phyloP scores from a whole-genome alignment of 441 rosid genomes.

The Macaranga tanarius region DNA sequence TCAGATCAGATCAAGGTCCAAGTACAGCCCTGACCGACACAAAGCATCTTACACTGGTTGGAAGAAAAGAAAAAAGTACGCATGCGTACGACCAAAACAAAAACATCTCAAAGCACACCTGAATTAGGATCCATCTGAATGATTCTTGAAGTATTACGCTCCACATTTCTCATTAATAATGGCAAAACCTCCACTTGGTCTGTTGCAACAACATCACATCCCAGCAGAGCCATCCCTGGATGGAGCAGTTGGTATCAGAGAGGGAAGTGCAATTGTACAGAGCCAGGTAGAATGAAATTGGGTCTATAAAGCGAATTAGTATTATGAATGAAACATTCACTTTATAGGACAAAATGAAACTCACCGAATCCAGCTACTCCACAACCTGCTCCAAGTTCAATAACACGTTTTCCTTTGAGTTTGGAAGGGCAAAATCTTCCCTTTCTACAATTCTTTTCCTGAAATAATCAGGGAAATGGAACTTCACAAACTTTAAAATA shows the following conservation, averaged over 20 bases:
- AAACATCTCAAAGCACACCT: conserved; percentile 34
- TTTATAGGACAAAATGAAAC: conserved; percentile 32
- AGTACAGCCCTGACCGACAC: not conserved
- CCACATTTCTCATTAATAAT: conserved; percentile 72
- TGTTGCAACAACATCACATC: conserved; percentile 80
- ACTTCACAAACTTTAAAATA: not conserved
- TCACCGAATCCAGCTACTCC: conserved; percentile 96
- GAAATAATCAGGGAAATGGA: conserved; percentile 28
- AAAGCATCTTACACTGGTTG: not conserved
- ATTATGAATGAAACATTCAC: conserved; percentile 17
- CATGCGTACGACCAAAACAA: not conserved
- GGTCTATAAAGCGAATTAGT: conserved; percentile 15
- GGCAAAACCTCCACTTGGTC: conserved; percentile 88
- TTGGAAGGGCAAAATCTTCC: conserved; percentile 81
- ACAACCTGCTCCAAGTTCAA: conserved; percentile 98
- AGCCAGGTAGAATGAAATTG: conserved; percentile 4
- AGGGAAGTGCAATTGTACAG: not conserved
- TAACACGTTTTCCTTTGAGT: conserved; percentile 84
- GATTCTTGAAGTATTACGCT: conserved; percentile 74
- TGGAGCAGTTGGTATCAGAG: conserved; percentile 26
- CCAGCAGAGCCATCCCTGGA: conserved; percentile 88
- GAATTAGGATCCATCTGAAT: conserved; percentile 68
- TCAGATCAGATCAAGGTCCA: conserved; percentile 11
- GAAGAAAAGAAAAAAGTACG: not conserved
- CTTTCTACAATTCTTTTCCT: conserved; percentile 88